phyloP scores from a whole-genome alignment of 1,284 basidiomycete species.

The Schizophyllum amplum region DNA sequence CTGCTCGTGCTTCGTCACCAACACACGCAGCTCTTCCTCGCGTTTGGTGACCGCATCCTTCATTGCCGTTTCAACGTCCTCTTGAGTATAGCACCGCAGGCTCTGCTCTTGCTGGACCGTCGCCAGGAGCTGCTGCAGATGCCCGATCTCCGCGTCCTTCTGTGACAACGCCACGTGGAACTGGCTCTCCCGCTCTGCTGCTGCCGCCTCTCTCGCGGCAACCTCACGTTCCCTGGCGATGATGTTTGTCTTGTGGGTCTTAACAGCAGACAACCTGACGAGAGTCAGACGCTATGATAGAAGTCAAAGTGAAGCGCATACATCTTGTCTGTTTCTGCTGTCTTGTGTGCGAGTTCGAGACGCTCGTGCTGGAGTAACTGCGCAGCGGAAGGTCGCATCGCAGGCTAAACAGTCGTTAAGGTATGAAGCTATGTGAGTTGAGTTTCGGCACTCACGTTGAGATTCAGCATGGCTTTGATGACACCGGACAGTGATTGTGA shows the following conservation, averaged over 20 bases:
- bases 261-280: constrained; percentile 51
- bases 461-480: constrained; percentile 82
- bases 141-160: constrained; percentile 52
- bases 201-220: constrained; percentile 41
- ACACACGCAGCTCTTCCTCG: constrained; percentile 59
- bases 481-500: constrained; percentile 63
- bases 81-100: constrained; percentile 25
- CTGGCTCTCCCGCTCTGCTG: constrained; percentile 48
- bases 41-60: constrained; percentile 53
- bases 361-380: constrained; percentile 75
- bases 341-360: constrained; percentile 62
- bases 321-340: constrained; percentile 75
- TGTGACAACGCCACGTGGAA: constrained; percentile 37
- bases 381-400: constrained; percentile 73
- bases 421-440: not conserved
- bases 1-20: constrained; percentile 58
- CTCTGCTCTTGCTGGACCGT: constrained; percentile 28
- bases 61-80: constrained; percentile 42
- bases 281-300: constrained; percentile 4
- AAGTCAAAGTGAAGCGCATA: constrained; percentile 25
- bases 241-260: constrained; percentile 49
- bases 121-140: constrained; percentile 36
- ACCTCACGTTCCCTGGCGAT: constrained; percentile 64
- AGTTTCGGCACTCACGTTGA: constrained; percentile 52
- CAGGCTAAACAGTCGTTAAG: constrained; percentile 43